Evolutionary conservation across 2,329 filamentous ascomycete genomes (phyloP).

Genomic region (Exophiala lecanii-corni): DNA sequence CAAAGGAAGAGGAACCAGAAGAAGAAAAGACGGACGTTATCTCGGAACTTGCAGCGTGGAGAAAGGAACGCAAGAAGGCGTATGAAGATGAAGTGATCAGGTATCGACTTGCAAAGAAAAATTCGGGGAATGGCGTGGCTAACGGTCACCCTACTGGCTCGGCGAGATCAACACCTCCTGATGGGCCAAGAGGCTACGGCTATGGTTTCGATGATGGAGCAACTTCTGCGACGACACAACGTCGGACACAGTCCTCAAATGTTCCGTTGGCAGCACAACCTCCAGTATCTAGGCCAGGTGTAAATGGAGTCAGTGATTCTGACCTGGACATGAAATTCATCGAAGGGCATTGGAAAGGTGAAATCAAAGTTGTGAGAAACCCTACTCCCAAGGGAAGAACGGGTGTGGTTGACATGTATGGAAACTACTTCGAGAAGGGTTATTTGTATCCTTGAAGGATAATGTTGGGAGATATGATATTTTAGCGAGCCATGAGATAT

Average conservation of each 20-base stretch:
- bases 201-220: slow-evolving; percentile 19
- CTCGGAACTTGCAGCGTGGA: slow-evolving; percentile 50
- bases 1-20: slow-evolving; percentile 11
- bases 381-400: slow-evolving; percentile 33
- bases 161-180: background rate
- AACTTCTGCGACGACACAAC: slow-evolving; percentile 6
- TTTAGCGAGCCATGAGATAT: too few relatives aligned
- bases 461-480: too few relatives aligned
- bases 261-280: slow-evolving; percentile 8
- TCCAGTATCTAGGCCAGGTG: slow-evolving; percentile 10
- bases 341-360: slow-evolving; percentile 57
- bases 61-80: slow-evolving; percentile 48
- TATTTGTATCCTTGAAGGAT: slow-evolving; percentile 46
- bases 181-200: slow-evolving; percentile 17
- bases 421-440: slow-evolving; percentile 50
- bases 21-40: slow-evolving; percentile 44
- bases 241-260: slow-evolving; percentile 4
- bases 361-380: slow-evolving; percentile 53
- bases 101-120: slow-evolving; percentile 6
- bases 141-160: background rate
- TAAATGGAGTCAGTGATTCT: slow-evolving; percentile 22
- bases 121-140: background rate
- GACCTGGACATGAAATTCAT: slow-evolving; percentile 38
- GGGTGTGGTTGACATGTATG: slow-evolving; percentile 49
- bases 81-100: slow-evolving; percentile 36